A percentile compares a stretch with the other conserved stretches of the same genome.
These are phyloP conservation scores for Chaetomium fimeti DNA, from an alignment of 495 filamentous ascomycete genomes.

Conservation along the genomic window DNA sequence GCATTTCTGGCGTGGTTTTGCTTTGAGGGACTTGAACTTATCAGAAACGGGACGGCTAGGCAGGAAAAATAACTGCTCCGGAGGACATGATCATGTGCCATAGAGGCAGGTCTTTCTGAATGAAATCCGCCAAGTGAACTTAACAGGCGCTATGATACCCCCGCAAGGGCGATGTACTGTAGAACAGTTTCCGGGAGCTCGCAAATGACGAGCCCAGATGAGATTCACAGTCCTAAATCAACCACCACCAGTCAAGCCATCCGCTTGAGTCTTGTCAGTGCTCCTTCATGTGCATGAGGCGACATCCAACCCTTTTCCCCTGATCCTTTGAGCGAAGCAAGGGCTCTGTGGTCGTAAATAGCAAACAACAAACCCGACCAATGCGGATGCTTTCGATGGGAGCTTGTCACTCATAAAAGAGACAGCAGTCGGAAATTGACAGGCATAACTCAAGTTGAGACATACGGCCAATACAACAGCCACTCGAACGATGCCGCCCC, in stretches of 20 bases:
- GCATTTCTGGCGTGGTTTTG: conserved; percentile 55
- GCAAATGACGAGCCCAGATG: conserved; percentile 5
- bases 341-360: no score
- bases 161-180: conserved; percentile 8
- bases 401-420: no score
- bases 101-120: conserved; percentile 53
- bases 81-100: conserved; percentile 43
- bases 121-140: conserved; percentile 41
- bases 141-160: conserved; percentile 31
- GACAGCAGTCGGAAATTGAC: no score
- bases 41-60: conserved; percentile 50
- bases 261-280: not conserved
- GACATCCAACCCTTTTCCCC: no score
- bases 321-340: no score
- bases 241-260: conserved; percentile 19
- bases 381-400: no score
- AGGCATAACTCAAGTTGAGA: no score
- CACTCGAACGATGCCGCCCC: no score
- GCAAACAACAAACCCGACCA: no score
- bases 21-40: conserved; percentile 50
- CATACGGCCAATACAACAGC: no score
- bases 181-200: conserved; percentile 12
- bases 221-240: conserved; percentile 12
- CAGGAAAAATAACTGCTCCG: conserved; percentile 45
- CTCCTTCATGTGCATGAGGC: no score